These are phyloP conservation scores for Cydonia oblonga DNA, from an alignment of 331 rosid genomes.

Conservation along the genomic window DNA sequence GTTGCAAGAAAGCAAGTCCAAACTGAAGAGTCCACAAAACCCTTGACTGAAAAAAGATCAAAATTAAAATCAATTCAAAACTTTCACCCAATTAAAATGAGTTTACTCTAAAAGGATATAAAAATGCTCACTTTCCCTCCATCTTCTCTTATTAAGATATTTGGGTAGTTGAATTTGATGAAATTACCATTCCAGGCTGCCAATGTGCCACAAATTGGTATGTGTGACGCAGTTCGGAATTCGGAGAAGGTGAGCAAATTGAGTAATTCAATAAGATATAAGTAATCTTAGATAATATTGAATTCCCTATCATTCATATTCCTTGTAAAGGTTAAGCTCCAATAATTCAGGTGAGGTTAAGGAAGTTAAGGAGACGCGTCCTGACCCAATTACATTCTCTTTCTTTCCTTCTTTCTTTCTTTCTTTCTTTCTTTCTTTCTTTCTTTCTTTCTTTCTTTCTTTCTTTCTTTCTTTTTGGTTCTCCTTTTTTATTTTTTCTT, in stretches of 20 bases:
- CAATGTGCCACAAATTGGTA: neutral
- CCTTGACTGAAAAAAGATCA: neutral
- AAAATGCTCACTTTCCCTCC: neutral
- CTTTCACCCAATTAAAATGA: too few relatives aligned
- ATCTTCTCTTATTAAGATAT: neutral
- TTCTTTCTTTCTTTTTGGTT: neutral
- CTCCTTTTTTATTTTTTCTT: neutral
- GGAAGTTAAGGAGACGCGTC: neutral
- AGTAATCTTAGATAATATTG: neutral
- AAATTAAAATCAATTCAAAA: neutral
- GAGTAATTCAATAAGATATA: neutral
- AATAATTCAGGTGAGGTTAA: neutral
- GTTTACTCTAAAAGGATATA: too few relatives aligned
- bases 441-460: neutral
- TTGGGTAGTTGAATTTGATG: neutral
- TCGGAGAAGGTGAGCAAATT: neutral
- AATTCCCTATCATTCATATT: neutral
- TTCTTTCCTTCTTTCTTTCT: too few relatives aligned
- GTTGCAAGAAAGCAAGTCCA: neutral
- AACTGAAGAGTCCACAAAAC: neutral
- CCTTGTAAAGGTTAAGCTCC: neutral
- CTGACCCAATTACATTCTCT: neutral
- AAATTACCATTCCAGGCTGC: neutral
- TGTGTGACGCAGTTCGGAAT: neutral
- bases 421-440: neutral